Evolutionary conservation across 192 early-diverging fungal species (phyloP), one percentile per base, ranked within the genome.

Genomic region (Geranomyces variabilis): DNA sequence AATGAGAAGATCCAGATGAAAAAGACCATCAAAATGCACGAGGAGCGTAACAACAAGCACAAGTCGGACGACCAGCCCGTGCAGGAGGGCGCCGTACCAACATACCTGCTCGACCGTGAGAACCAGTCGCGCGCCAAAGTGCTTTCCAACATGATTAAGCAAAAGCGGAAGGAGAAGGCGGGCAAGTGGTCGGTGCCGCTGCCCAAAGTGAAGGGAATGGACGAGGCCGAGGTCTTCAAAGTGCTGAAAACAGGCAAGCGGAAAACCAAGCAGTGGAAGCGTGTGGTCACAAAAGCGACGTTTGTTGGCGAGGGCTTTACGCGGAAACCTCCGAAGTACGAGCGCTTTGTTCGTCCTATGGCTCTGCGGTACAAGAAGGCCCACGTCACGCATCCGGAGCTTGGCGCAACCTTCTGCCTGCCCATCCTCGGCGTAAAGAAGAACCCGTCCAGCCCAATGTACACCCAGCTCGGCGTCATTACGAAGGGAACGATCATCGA

Each of bases 1-100:
- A 82, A 88, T 24, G 95, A 99, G 81, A 99, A 99, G 93, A 96
- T 99, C 72, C 93, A 99, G 84, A 97, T 97, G 96, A 97, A 97
- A 87, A 99, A 99, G 85, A 97, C 94, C 14, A 90, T 99, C 75
- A 99, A 99, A 81, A 92, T 95, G 85, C 95, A 97, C 86, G 93
- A 99, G 75, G 96, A 97, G 73, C 91, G 94, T 84, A 92, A 92
- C 75, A 93, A 92, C 80, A 96, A 96, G 83, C 91, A 96, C 72
- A 96, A 95, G 83, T 79, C 87, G 19, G 87, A 89, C 71, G 90
- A 92, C 43, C 87, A 94, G 69, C 93, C 93, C 49, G 89, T 98
- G 59, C 90, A 93, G 48, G 97, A 96, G 47, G 96, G 96, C 49
- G 97, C 97, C 46, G 93, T 99, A 45, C 97, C 97, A 8, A 91